Evolutionary conservation across 1,284 basidiomycete species (phyloP).

Genomic region (Cryptococcus amylolentus): DNA sequence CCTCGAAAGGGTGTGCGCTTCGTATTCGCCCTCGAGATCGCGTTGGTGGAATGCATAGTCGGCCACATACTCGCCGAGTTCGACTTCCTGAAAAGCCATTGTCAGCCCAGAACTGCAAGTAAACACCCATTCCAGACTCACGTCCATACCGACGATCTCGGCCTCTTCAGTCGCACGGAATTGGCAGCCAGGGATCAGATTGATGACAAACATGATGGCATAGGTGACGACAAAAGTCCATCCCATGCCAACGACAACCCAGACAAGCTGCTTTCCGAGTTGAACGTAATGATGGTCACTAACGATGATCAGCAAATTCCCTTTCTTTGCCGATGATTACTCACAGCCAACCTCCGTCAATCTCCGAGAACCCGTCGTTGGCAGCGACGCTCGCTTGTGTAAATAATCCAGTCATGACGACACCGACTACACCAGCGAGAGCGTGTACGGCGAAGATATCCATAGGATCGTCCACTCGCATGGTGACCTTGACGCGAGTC

Average conservation of each 20-base stretch:
- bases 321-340: conserved; percentile 9
- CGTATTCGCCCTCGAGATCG: conserved; percentile 44
- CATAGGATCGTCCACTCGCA: conserved; percentile 50
- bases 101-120: neutral
- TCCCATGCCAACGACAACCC: conserved; percentile 65
- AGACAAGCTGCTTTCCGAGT: conserved; percentile 78
- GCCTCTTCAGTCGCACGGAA: conserved; percentile 71
- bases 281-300: conserved; percentile 65
- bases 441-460: conserved; percentile 90
- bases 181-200: conserved; percentile 64
- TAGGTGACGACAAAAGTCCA: conserved; percentile 57
- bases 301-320: conserved; percentile 1
- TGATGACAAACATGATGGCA: conserved; percentile 51
- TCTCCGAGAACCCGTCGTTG: conserved; percentile 58
- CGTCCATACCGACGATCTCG: conserved; percentile 83
- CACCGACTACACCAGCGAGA: conserved; percentile 80
- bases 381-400: conserved; percentile 73
- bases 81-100: conserved; percentile 31
- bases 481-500: conserved; percentile 65
- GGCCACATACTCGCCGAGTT: conserved; percentile 50
- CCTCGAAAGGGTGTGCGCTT: conserved; percentile 10
- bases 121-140: conserved; percentile 43
- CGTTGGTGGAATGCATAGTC: conserved; percentile 50
- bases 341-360: conserved; percentile 65
- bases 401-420: conserved; percentile 62